A percentile compares a stretch with the other conserved stretches of the same genome.
phyloP scores from a whole-genome alignment of 2,329 filamentous ascomycete genomes.

The Neopestalotiopsis sp. region DNA sequence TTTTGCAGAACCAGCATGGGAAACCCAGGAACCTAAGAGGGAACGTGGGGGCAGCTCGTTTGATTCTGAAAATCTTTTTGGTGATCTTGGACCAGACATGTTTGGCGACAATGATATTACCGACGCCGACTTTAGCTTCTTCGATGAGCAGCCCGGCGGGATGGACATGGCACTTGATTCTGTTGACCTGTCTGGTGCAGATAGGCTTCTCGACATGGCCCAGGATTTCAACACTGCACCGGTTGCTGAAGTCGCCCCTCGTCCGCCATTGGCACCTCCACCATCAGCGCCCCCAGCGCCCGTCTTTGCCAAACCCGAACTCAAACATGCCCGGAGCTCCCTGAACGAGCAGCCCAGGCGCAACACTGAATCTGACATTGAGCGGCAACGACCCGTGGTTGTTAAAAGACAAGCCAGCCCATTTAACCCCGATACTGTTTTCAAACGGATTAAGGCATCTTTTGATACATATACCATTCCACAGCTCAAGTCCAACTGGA shows the following conservation, averaged over 20 bases:
- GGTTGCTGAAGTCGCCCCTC: constrained; percentile 13
- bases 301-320: constrained; percentile 64
- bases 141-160: constrained; percentile 66
- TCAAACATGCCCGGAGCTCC: constrained; percentile 63
- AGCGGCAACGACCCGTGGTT: constrained; percentile 34
- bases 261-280: constrained; percentile 20
- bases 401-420: constrained; percentile 61
- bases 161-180: constrained; percentile 43
- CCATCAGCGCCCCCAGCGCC: constrained; percentile 24
- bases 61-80: constrained; percentile 68
- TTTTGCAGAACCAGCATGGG: constrained; percentile 46
- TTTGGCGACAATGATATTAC: constrained; percentile 79
- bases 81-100: constrained; percentile 71
- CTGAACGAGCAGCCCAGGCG: constrained; percentile 47
- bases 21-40: constrained; percentile 48
- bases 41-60: constrained; percentile 49
- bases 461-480: constrained; percentile 37
- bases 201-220: constrained; percentile 26
- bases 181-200: constrained; percentile 33
- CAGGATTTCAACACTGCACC: constrained; percentile 24
- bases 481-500: constrained; percentile 31
- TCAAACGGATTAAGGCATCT: constrained; percentile 61
- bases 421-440: constrained; percentile 63
- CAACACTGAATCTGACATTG: constrained; percentile 34
- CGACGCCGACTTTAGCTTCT: constrained; percentile 85